Percentiles rank a stretch among this genome's conserved stretches.
Conservation (phyloP, 768 basidiomycete genomes). For the Trametes cubensis region DNA sequence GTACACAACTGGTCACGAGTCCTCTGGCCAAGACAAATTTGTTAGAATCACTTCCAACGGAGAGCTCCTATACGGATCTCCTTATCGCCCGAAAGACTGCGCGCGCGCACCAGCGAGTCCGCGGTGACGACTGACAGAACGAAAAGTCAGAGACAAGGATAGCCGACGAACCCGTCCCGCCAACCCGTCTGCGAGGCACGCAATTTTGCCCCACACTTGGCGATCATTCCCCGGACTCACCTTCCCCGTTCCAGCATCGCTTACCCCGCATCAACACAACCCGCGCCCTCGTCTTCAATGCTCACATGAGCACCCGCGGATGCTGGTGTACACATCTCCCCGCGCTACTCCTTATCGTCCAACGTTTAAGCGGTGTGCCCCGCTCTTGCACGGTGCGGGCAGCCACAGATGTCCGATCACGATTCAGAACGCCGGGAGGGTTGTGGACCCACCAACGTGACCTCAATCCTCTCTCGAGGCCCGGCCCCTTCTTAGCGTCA, state of each 20-base stretch:
- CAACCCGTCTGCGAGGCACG: neutral
- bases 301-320: neutral
- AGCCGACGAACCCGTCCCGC: neutral
- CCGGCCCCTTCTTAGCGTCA: neutral
- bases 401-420: neutral
- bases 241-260: neutral
- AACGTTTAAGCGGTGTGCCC: neutral
- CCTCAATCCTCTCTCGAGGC: neutral
- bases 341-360: neutral
- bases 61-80: too few species aligned
- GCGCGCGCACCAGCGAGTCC: too few species aligned
- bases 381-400: neutral
- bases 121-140: too few species aligned
- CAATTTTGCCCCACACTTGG: slow-evolving; percentile 1
- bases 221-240: neutral
- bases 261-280: neutral
- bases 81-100: too few species aligned
- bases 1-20: too few species aligned
- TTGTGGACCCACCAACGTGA: neutral
- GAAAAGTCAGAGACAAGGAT: neutral
- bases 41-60: too few species aligned
- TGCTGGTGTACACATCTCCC: neutral
- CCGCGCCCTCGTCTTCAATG: neutral
- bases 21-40: too few species aligned
- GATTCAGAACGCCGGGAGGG: neutral